These are phyloP conservation scores for Viola pubescens DNA, from an alignment of 441 rosid species.

Conservation along the genomic window DNA sequence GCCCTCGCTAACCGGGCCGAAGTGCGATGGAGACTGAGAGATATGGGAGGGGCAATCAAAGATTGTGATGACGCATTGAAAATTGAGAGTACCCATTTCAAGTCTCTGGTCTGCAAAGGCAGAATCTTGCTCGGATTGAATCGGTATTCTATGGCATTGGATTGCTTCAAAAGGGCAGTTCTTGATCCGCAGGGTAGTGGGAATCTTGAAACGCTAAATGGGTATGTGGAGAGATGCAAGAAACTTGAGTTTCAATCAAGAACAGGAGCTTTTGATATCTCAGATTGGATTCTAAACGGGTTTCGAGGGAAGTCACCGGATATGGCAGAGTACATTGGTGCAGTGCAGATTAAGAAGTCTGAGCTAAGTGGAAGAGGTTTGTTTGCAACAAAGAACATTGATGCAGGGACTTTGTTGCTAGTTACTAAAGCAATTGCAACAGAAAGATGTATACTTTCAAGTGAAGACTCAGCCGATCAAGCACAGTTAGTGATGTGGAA, in stretches of 20 bases:
- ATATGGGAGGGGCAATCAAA: slow-evolving; percentile 37
- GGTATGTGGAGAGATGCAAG: slow-evolving; percentile 62
- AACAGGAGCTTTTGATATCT: slow-evolving; percentile 72
- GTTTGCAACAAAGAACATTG: slow-evolving; percentile 60
- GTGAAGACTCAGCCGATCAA: slow-evolving; percentile 41
- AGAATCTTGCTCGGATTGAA: slow-evolving; percentile 55
- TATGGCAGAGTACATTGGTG: slow-evolving; percentile 67
- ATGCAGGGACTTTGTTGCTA: slow-evolving; percentile 47
- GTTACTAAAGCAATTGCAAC: slow-evolving; percentile 65
- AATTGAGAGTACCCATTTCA: slow-evolving; percentile 63
- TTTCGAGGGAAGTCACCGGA: slow-evolving; percentile 60
- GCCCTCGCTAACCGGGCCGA: slow-evolving; percentile 79
- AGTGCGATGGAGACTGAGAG: slow-evolving; percentile 40
- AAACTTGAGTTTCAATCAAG: slow-evolving; percentile 63
- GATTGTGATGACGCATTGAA: slow-evolving; percentile 60
- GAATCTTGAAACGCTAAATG: slow-evolving; percentile 43
- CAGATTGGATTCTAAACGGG: slow-evolving; percentile 71
- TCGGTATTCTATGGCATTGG: slow-evolving; percentile 52
- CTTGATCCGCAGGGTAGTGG: slow-evolving; percentile 48
- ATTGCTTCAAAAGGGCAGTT: slow-evolving; percentile 58
- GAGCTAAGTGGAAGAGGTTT: slow-evolving; percentile 77
- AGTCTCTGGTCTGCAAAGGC: slow-evolving; percentile 74
- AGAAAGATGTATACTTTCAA: slow-evolving; percentile 70
- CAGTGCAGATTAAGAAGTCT: slow-evolving; percentile 47
- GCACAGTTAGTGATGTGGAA: slow-evolving; percentile 86